Conservation (phyloP, 1,284 basidiomycete species). For the Athelia sp. region DNA sequence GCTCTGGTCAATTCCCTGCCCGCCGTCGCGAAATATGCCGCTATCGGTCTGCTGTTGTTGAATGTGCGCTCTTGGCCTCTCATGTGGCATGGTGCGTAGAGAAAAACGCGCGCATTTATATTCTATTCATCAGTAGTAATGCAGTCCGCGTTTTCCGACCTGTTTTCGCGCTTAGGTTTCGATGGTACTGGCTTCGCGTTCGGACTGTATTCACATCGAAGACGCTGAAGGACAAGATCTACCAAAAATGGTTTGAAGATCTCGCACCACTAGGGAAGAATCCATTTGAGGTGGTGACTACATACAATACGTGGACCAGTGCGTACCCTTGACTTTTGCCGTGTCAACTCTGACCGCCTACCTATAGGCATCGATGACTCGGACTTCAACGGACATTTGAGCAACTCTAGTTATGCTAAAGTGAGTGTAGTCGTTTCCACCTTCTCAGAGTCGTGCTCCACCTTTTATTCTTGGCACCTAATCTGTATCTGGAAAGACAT, state of each 20-base stretch:
- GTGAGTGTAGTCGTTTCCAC: no score
- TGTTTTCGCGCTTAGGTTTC: neutral
- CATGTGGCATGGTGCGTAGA: neutral
- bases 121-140: neutral
- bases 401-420: neutral
- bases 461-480: no score
- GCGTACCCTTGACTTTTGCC: neutral
- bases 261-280: neutral
- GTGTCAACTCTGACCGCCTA: neutral
- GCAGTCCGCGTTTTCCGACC: constrained; percentile 1
- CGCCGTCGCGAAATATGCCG: neutral
- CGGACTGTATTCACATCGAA: neutral
- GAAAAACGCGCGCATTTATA: neutral
- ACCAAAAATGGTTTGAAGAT: neutral
- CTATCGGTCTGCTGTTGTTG: neutral
- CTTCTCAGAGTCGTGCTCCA: no score
- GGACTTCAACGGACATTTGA: neutral
- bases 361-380: neutral
- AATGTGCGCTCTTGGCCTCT: neutral
- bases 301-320: neutral
- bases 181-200: neutral
- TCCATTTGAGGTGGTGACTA: neutral
- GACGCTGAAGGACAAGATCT: neutral
- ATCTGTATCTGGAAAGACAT: no score
- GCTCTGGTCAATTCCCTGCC: no score